Evolutionary conservation across 441 rosid species (phyloP), one percentile per base, ranked within the genome.

Genomic region (Geranium incanum): DNA sequence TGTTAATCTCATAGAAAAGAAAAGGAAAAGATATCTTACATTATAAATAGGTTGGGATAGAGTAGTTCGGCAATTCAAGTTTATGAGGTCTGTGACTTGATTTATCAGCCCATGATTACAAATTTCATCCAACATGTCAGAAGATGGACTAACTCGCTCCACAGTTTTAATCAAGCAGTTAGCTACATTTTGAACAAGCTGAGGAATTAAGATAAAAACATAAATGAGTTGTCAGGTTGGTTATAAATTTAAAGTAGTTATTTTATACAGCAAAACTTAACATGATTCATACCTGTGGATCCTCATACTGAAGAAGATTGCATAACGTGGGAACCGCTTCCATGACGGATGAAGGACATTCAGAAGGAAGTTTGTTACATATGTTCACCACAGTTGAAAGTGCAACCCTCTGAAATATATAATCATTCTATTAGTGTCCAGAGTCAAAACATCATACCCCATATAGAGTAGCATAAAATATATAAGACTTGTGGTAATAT

Each of bases 101-200:
- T 85, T 73, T 63, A 92, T 84, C 63, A 95, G 80, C 69, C 93
- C 90, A 80, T 89, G 92, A 63, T 78, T 81, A 83, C 99, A 95
- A n/a, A 90, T 84, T 78, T 89, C 92, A 84, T 89, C 90, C 81
- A 91, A 76, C 89, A 85, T 80, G 78, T 80, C 89, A 3, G 95
- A 81, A 69, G 89, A 90, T 77, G 86, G 87, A 75, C 88, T 76
- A 43, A 88, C 86, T 73, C 80, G 87, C 72, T 89, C 96, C 67
- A 84, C 87, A 79, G 92, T 89, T 84, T 89, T 91, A 77, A 89
- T 88, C 81, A 95, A 83, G 84, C 93, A 91, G 78, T 75, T 81
- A 12, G 90, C 94, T 70, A 86, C 97, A 81, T 85, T 87, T 84
- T 95, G 98, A 72, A 95, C 98, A 80, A 95, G 84, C 98, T 95